phyloP scores from a whole-genome alignment of 2,329 filamentous ascomycete genomes.

The Pseudonectria buxi region DNA sequence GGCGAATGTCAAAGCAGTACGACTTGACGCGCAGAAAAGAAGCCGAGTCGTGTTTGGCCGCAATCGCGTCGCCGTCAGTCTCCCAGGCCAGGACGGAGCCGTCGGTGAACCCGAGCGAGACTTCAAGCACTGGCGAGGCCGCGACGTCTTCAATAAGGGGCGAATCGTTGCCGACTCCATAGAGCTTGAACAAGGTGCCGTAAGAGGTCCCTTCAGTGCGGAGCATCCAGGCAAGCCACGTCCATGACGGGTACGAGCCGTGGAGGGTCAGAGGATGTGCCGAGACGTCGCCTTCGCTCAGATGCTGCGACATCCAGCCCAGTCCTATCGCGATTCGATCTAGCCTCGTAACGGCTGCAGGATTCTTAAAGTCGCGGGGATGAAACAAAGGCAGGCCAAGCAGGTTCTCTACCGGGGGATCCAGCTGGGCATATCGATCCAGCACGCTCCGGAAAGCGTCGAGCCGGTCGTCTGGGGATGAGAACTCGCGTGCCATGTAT shows the following conservation, averaged over 20 bases:
- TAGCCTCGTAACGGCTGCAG: conserved; percentile 23
- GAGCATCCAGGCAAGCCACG: conserved; percentile 31
- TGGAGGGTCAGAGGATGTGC: conserved; percentile 22
- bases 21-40: conserved; percentile 28
- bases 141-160: conserved; percentile 23
- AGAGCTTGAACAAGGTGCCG: conserved; percentile 25
- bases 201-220: conserved; percentile 18
- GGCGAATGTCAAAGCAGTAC: conserved; percentile 26
- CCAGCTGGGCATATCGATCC: conserved; percentile 21
- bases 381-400: conserved; percentile 31
- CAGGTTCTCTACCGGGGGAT: conserved; percentile 22
- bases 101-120: conserved; percentile 30
- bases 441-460: conserved; percentile 29
- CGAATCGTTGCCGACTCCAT: conserved; percentile 22
- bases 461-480: conserved; percentile 22
- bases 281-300: conserved; percentile 11
- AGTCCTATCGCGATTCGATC: conserved; percentile 29
- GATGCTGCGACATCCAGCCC: conserved; percentile 27
- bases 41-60: conserved; percentile 18
- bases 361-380: conserved; percentile 22
- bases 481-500: conserved; percentile 26
- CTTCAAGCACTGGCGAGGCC: conserved; percentile 26
- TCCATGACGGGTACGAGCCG: conserved; percentile 30
- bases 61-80: conserved; percentile 27
- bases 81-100: conserved; percentile 30